phyloP scores from a whole-genome alignment of 1,284 basidiomycete species.

The Cerioporus squamosus region DNA sequence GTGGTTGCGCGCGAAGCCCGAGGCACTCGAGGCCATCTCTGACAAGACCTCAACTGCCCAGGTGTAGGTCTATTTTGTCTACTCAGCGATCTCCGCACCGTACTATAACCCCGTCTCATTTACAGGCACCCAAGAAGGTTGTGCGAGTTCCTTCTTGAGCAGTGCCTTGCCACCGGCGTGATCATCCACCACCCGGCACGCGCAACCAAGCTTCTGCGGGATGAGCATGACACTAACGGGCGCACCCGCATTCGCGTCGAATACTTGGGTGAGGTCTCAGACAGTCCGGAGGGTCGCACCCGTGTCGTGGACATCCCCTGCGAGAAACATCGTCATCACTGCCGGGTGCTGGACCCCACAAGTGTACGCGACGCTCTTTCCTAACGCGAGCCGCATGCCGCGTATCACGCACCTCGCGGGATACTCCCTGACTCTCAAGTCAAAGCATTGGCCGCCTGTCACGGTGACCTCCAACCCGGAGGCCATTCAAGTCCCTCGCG shows the following conservation, averaged over 20 bases:
- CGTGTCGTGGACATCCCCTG: slow-evolving; percentile 38
- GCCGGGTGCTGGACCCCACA: slow-evolving; percentile 69
- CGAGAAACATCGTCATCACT: slow-evolving; percentile 54
- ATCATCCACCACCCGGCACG: slow-evolving; percentile 40
- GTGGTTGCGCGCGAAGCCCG: slow-evolving; percentile 33
- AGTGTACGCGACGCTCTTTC: slow-evolving; percentile 53
- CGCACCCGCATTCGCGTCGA: slow-evolving; percentile 27
- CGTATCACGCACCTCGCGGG: slow-evolving; percentile 37
- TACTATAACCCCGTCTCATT: not conserved
- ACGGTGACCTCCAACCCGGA: slow-evolving; percentile 1
- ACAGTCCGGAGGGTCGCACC: slow-evolving; percentile 10
- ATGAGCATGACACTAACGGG: slow-evolving; percentile 10
- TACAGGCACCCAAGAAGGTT: slow-evolving; percentile 49
- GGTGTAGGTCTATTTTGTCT: slow-evolving; percentile 36
- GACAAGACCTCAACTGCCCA: slow-evolving; percentile 50
- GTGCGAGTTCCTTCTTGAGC: slow-evolving; percentile 54
- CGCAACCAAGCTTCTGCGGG: slow-evolving; percentile 29
- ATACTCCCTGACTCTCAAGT: slow-evolving; percentile 35
- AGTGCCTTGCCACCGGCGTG: slow-evolving; percentile 46
- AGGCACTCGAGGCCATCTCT: slow-evolving; percentile 33
- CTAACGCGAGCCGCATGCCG: slow-evolving; percentile 37
- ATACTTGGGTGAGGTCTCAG: slow-evolving; percentile 23
- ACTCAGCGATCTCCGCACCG: not conserved
- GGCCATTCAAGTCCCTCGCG: slow-evolving; percentile 3
- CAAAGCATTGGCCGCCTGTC: slow-evolving; percentile 32